Conservation (phyloP, 2,329 filamentous ascomycete species). For the Pseudogymnoascus sp. region DNA sequence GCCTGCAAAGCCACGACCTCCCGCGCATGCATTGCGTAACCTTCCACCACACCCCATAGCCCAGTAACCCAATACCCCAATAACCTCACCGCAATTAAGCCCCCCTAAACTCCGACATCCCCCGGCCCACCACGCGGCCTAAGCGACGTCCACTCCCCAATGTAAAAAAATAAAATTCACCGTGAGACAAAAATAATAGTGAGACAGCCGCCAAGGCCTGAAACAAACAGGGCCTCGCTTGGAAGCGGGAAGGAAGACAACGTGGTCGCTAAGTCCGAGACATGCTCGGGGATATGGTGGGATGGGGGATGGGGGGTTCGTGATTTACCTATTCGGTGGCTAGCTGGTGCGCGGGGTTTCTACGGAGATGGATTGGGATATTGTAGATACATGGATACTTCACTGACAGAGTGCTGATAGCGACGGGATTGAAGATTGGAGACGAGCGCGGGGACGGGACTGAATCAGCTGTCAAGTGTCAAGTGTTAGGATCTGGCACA, state of each 20-base stretch:
- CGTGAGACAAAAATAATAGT: background rate
- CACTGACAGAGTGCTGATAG: background rate
- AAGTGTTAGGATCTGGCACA: background rate
- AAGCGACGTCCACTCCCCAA: background rate
- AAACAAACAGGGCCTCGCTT: background rate
- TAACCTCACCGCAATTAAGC: background rate
- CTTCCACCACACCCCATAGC: background rate
- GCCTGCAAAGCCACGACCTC: background rate
- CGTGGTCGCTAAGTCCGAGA: background rate
- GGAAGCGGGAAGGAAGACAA: background rate
- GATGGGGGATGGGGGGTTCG: background rate
- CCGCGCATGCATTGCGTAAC: background rate
- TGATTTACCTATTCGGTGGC: background rate
- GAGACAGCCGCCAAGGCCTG: background rate
- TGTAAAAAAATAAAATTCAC: too few species aligned
- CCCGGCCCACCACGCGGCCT: background rate
- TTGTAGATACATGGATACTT: background rate
- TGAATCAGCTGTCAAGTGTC: background rate
- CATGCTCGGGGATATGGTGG: background rate
- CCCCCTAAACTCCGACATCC: background rate
- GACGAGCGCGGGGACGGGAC: background rate
- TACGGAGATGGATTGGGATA: too few species aligned
- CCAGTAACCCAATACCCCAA: background rate
- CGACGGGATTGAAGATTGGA: background rate
- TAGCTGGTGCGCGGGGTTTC: too few species aligned